Evolutionary conservation across 2,329 filamentous ascomycete genomes (phyloP), one percentile per base, ranked within the genome.

Genomic region (Cephalotrichum gorgonifer): DNA sequence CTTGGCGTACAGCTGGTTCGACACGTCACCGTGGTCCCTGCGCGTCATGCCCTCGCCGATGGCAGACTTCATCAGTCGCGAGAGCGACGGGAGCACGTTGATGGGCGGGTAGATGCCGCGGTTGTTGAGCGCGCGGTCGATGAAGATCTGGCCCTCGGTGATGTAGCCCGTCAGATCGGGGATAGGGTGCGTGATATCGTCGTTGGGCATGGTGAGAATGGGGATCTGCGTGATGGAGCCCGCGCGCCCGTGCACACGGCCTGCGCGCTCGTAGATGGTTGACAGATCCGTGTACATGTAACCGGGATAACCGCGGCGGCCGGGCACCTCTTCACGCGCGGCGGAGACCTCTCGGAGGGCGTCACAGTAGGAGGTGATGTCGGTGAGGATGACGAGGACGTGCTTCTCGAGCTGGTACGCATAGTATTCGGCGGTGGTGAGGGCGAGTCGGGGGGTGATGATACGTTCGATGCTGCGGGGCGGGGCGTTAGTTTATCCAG

Each of bases 261-360:
- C 93, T 59, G 93, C 93, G 74, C 93, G 90, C 73, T 98, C 93
- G 77, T 98, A 98, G 62, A 98, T 96, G 64, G 93, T 98, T 52
- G 93, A 96, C 83, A 98, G 86, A 81, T 98, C 94, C 58, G 93
- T 98, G 78, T 98, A 98, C 93, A 98, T 98, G 79, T 98, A 98
- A 87, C 93, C 93, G 48, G 93, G 93, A 75, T 93, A 98, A 79
- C 93, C 93, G 83, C 93, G 91, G 69, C 93, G 91, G 78, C 93
- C 93, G 38, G 93, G 93, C 41, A 98, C 93, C 83, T 98, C 93
- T 78, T 98, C 93, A 74, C 93, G 83, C 48, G 93, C 93, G 49
- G 93, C 91, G 14, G 93, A 98, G 46, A 98, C 93, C 72, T 98
- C 93, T 80, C 93, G 93, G 56, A 98, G 85, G 56, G 93, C 94